Base-by-base conservation (phyloP, 108 stramenopile genomes). In the Nitzschia sp. region DNA sequence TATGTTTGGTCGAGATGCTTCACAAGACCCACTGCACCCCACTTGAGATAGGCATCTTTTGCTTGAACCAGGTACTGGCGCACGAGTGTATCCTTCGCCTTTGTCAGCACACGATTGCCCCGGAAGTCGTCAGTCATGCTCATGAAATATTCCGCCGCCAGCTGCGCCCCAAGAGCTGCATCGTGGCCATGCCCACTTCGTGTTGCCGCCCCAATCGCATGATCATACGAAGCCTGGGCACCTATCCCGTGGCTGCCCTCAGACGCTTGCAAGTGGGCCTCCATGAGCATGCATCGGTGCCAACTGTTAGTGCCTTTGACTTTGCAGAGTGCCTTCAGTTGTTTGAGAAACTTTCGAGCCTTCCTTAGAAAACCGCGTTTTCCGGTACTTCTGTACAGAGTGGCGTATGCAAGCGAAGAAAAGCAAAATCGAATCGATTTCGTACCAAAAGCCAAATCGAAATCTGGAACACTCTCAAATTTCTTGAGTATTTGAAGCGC, bases 111-210 rank as follows among this genome's bases (percentile, higher is more conserved):
- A 11, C 4, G 26, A 28, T 28, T 24, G 23, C 18, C 30, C 5
- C 15, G 23, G 25, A 31, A 25, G 30, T 45, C 25, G 36, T 46
- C 62, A 5, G 6, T 8, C 17, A 58, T 28, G 17, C 28, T 58
- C 8, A 62, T 9, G 8, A 62, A 62, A 42, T 45, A 30, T 29
- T 65, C 64, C 3, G 48, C 64, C 2, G 64, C 64, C 13, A 65
- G 28, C 13, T 42, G 47, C 2, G 48, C 18, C n/a, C 31, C 64
- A 18, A 65, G 32, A 29, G 24, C 64, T 18, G 64, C 64, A 30
- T 65, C 64, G 29, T 65, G 64, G 6, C 18, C 49, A 45, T 65
- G 47, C 8, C 48, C 48, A 26, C 47, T 29, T 48, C 36, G 9
- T 21, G 30, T 18, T 17, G 64, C 64, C 11, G 23, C 13, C 25